Evolutionary conservation across 2,329 filamentous ascomycete genomes (phyloP), one percentile per base, ranked within the genome.

Genomic region (Aspergillus fumigatiaffinis): DNA sequence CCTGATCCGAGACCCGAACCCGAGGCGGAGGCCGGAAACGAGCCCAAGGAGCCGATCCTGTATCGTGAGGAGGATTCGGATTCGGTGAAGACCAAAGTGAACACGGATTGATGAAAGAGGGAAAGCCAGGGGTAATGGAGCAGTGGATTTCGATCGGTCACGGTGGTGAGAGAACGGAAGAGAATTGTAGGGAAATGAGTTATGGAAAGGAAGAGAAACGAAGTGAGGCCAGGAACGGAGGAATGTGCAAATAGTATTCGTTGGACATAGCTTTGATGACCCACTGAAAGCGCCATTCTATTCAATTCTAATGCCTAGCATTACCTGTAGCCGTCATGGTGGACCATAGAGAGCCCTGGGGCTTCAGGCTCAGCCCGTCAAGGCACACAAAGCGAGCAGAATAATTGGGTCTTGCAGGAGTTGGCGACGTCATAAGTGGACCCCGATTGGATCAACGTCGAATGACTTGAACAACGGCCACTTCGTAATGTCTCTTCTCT

Each of bases 371-470:
- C 21, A 26, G 21, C 21, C 44, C 9, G 4, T 3, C 21, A 26
- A 47, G 25, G 12, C 42, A 14, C 23, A 12, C 10, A 47, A 1
- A 12, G 21, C 8, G 21, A 46, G 10, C 3, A 10, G 25, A 26
- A 17, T 26, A 29, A 54, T 42, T 54, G 52, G 52, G 52, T 44
- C 52, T 54, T 32, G 44, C 29, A 32, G 23, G 4, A 47, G 32
- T 26, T 44, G 23, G 52, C 46, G 52, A 54, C 52, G 52, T 54
- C 52, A 54, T 20, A 38, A 44, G 52, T 54, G 52, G 52, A 42
- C 8, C 29, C 28, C 4, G 7, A 4, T 10, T 2, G 28, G 21
- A 47, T 29, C 26, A 42, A 48, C 44, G 17, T 35, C 46, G 25
- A 51, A 35, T 49, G 38, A 56, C 44, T 23, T 10, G n/a, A 12